Percentiles rank a stretch among this genome's conserved stretches.
These are phyloP conservation scores for Raphidocelis subcapitata DNA, from an alignment of 139 green algal genomes.

Conservation along the genomic window DNA sequence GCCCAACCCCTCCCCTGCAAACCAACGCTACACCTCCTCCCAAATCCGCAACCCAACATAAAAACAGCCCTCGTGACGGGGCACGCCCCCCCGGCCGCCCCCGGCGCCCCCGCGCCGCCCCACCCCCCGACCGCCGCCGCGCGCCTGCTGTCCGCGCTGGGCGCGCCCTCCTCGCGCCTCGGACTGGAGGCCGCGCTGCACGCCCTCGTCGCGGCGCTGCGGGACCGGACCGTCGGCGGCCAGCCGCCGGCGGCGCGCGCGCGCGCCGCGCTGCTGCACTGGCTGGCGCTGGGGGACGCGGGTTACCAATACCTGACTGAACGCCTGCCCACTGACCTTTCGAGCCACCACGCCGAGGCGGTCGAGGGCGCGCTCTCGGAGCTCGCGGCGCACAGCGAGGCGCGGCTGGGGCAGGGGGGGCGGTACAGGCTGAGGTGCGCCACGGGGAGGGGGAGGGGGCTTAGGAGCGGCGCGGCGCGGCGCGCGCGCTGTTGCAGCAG, in stretches of 20 bases:
- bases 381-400: no score
- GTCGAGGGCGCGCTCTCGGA: no score
- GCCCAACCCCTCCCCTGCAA: background rate
- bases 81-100: background rate
- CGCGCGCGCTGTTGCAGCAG: no score
- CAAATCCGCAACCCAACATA: no score
- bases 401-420: no score
- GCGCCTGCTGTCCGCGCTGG: background rate
- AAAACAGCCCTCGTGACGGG: background rate
- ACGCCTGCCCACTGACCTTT: no score
- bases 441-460: no score
- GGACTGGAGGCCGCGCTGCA: conserved; percentile 39
- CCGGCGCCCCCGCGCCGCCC: background rate
- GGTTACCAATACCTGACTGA: no score
- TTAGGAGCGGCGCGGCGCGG: no score
- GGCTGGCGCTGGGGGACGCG: background rate
- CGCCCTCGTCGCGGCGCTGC: conserved; percentile 29
- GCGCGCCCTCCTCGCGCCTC: background rate
- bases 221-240: background rate
- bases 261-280: background rate
- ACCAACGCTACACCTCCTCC: no score
- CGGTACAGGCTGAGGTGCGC: no score
- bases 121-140: background rate
- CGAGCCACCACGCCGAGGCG: no score
- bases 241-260: background rate